Evolutionary conservation across 2,329 filamentous ascomycete genomes (phyloP).

Genomic region (Annulohypoxylon truncatum): DNA sequence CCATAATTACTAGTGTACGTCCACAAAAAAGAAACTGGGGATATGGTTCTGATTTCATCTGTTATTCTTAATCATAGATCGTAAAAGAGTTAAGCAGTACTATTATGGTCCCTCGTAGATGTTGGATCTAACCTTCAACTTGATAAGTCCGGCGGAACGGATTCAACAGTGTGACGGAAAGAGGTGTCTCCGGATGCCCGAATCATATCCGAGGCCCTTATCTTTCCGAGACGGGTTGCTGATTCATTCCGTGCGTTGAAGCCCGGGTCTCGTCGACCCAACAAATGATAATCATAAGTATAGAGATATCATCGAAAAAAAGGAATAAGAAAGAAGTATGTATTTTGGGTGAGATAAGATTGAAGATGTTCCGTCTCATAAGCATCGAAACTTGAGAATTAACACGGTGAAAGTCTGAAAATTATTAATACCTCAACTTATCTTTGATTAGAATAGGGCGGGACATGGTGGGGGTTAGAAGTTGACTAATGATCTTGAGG

Average conservation of each 20-base stretch:
- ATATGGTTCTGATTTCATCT: not conserved
- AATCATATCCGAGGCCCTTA: constrained; percentile 9
- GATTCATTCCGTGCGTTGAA: not conserved
- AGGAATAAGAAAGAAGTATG: not conserved
- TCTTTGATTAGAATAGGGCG: constrained; percentile 23
- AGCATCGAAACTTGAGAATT: not conserved
- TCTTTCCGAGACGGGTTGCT: not conserved
- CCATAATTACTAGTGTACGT: not conserved
- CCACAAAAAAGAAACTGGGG: not conserved
- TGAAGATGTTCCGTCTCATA: not conserved
- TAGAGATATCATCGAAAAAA: not conserved
- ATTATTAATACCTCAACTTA: constrained; percentile 28
- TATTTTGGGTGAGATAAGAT: not conserved
- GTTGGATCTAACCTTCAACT: not conserved
- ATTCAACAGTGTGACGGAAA: not conserved
- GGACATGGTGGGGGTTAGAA: not conserved
- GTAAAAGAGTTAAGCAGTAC: not conserved
- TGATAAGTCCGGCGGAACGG: constrained; percentile 3
- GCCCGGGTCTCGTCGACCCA: not conserved
- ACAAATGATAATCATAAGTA: not conserved
- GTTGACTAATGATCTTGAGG: constrained; percentile 7
- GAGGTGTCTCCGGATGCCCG: constrained; percentile 3
- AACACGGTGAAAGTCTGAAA: not conserved
- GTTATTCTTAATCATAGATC: not conserved
- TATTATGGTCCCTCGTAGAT: not conserved